phyloP scores from a whole-genome alignment of 495 filamentous ascomycete genomes.

The Letharia columbiana region DNA sequence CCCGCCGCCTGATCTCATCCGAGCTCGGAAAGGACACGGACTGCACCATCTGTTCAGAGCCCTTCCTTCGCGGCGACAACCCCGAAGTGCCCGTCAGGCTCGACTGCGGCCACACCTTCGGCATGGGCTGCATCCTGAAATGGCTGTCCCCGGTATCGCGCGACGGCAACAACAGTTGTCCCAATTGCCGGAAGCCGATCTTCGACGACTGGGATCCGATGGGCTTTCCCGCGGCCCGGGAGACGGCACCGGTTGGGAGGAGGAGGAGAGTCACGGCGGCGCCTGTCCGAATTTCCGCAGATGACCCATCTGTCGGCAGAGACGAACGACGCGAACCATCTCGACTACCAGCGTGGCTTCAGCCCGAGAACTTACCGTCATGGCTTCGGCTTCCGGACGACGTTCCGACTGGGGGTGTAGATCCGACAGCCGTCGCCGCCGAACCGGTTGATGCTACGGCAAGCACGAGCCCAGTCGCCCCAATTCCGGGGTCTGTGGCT shows the following conservation, averaged over 20 bases:
- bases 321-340: too few species aligned
- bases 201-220: background rate
- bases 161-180: background rate
- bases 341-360: too few species aligned
- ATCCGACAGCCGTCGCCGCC: too few species aligned
- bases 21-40: background rate
- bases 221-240: background rate
- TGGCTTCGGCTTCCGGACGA: too few species aligned
- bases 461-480: too few species aligned
- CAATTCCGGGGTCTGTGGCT: too few species aligned
- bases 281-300: too few species aligned
- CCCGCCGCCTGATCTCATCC: background rate
- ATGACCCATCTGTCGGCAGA: too few species aligned
- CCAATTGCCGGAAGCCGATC: background rate
- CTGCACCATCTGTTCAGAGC: background rate
- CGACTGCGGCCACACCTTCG: constrained; percentile 9
- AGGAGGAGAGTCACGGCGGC: background rate
- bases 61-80: background rate
- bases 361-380: too few species aligned
- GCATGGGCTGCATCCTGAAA: constrained; percentile 6
- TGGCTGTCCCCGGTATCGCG: background rate
- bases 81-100: background rate
- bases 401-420: too few species aligned
- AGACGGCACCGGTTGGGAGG: background rate
- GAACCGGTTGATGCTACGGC: too few species aligned